Evolutionary conservation across 352 stramenopile species (phyloP).

Genomic region (Phytophthora europaea): DNA sequence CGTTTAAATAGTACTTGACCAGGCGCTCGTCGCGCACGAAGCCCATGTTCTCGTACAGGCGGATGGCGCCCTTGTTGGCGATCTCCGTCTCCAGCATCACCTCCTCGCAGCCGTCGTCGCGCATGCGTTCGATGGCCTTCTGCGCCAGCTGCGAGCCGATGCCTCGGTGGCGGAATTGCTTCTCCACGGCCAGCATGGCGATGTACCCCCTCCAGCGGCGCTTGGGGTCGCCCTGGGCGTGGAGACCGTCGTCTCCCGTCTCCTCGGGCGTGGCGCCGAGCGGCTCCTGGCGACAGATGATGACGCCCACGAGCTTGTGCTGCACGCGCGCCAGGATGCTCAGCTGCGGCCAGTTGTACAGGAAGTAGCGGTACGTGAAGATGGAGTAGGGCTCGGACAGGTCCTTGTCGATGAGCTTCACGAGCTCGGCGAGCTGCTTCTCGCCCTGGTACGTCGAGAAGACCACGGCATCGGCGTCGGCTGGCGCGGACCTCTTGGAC

Average conservation of each 20-base stretch:
- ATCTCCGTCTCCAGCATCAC: conserved; percentile 96
- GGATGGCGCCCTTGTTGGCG: conserved; percentile 92
- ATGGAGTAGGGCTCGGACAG: conserved; percentile 96
- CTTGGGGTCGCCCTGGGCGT: conserved; percentile 21
- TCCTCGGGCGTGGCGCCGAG: conserved; percentile 72
- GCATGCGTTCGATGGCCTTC: conserved; percentile 92
- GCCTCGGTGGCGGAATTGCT: conserved; percentile 88
- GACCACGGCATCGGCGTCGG: conserved; percentile 43
- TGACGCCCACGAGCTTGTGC: conserved; percentile 91
- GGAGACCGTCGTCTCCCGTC: conserved; percentile 37
- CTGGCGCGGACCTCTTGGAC: conserved; percentile 14
- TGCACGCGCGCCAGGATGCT: conserved; percentile 90
- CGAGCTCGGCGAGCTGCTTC: conserved; percentile 92
- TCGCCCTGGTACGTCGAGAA: conserved; percentile 87
- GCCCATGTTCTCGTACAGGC: conserved; percentile 95
- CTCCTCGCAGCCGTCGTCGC: conserved; percentile 81
- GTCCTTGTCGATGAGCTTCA: conserved; percentile 95
- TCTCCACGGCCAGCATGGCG: conserved; percentile 96
- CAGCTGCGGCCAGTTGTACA: conserved; percentile 95
- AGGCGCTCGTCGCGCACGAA: conserved; percentile 95
- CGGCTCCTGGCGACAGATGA: conserved; percentile 93
- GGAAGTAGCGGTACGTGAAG: conserved; percentile 98
- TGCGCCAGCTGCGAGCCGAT: conserved; percentile 92
- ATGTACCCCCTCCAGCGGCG: conserved; percentile 92
- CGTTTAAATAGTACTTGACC: conserved; percentile 97